These are phyloP conservation scores for Podospora pseudoanserina DNA, from an alignment of 495 filamentous ascomycete genomes.

Conservation along the genomic window DNA sequence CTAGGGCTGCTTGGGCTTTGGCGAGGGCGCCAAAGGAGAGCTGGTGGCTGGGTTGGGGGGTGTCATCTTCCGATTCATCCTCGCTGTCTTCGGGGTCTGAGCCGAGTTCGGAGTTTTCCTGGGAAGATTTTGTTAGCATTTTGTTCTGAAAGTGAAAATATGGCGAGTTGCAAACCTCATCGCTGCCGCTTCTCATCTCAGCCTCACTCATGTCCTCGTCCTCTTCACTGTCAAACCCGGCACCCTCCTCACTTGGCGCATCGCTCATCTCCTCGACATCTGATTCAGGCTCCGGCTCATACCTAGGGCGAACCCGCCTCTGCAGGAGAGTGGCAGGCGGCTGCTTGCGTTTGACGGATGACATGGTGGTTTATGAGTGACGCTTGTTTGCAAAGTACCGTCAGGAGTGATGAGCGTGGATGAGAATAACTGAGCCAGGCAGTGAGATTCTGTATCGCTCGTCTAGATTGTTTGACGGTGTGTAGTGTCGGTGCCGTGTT, in stretches of 20 bases:
- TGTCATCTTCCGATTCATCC: conserved; percentile 27
- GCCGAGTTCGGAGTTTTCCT: conserved; percentile 28
- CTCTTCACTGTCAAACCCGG: conserved; percentile 29
- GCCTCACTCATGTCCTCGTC: conserved; percentile 28
- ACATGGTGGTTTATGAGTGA: conserved; percentile 21
- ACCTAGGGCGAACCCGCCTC: conserved; percentile 56
- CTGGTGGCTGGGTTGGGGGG: conserved; percentile 21
- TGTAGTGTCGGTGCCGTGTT: neutral
- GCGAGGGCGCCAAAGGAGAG: conserved; percentile 86
- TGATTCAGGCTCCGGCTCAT: conserved; percentile 53
- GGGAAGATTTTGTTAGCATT: conserved; percentile 7
- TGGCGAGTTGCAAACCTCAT: conserved; percentile 7
- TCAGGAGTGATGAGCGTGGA: neutral
- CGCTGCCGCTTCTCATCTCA: conserved; percentile 28
- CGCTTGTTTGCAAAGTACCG: neutral
- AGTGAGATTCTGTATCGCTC: neutral
- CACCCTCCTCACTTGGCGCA: conserved; percentile 35
- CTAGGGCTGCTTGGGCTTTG: conserved; percentile 72
- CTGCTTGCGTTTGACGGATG: conserved; percentile 32
- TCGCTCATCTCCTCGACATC: conserved; percentile 37
- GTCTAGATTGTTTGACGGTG: neutral
- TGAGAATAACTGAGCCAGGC: neutral
- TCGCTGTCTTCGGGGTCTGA: conserved; percentile 32
- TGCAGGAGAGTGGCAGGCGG: conserved; percentile 39
- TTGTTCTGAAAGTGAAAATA: conserved; percentile 1